Conservation (phyloP, 1,284 basidiomycete genomes). For the Volvariella volvacea region DNA sequence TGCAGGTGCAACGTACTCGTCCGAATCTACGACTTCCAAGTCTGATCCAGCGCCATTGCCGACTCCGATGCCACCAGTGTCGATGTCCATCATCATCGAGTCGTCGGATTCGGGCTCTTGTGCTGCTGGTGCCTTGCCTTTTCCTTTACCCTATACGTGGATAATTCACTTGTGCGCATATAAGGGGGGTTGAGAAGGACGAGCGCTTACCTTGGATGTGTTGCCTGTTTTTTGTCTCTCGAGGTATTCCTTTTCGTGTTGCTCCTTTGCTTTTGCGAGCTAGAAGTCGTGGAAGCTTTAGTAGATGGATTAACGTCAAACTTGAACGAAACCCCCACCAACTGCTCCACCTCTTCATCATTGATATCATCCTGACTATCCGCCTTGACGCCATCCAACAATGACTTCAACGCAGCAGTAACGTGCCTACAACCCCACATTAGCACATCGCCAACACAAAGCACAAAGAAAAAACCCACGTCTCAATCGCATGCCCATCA, state of each 20-base stretch:
- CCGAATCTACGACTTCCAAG: constrained; percentile 45
- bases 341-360: constrained; percentile 70
- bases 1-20: constrained; percentile 34
- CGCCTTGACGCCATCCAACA: constrained; percentile 61
- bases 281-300: constrained; percentile 18
- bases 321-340: constrained; percentile 39
- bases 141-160: constrained; percentile 40
- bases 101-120: constrained; percentile 60
- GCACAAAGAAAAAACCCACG: constrained; percentile 42
- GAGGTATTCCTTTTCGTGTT: constrained; percentile 56
- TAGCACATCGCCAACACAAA: constrained; percentile 24
- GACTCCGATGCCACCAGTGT: constrained; percentile 23
- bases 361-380: constrained; percentile 51
- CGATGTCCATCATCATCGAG: constrained; percentile 73
- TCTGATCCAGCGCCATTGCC: constrained; percentile 42
- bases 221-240: constrained; percentile 34
- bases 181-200: neutral
- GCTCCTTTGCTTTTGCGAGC: constrained; percentile 62
- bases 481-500: constrained; percentile 84
- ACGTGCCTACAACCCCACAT: constrained; percentile 51
- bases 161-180: constrained; percentile 2
- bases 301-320: neutral
- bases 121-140: constrained; percentile 36
- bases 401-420: constrained; percentile 46
- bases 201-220: constrained; percentile 24